Evolutionary conservation across 2,329 filamentous ascomycete species (phyloP), one percentile per base, ranked within the genome.

Genomic region (Beauveria asiatica): DNA sequence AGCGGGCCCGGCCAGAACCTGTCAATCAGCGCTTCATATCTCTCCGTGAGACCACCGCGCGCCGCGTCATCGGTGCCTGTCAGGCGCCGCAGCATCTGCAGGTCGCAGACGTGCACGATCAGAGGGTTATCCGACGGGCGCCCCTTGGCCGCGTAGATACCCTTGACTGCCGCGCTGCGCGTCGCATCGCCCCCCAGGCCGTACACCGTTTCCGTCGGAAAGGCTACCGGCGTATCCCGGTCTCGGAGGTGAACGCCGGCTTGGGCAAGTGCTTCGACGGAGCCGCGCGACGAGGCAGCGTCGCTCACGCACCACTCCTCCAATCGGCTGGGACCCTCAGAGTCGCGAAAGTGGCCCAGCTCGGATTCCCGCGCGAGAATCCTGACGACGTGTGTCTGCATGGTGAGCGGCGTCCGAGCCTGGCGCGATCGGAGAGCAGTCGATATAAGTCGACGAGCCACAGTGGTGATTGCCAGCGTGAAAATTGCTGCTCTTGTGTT

Each of bases 151-250:
- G 84, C 80, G 73, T 94, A 99, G 65, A 99, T 99, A n/a, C 92
- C 92, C 69, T 82, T 85, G 7, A 97, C 93, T 2, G 93, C 89
- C 25, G 77, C 79, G 68, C 87, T 91, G 67, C 91, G 84, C 27
- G 92, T 97, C 11, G 94, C 94, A 75, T 97, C 94, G 16, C 94
- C 94, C n/a, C 92, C 94, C 8, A 99, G 81, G 0, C 94, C 94
- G 71, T 99, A 99, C 0, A 99, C 94, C 0, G 94, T 99, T 75
- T 99, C 94, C 0, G 94, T 99, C 0, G 94, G 94, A 70, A 99
- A 99, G 1, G 90, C 94, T 52, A 99, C 91, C 5, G 94, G 94
- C 3, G 82, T 81, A 69, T 90, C 81, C 56, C 81, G 85, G 19
- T 79, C 78, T 56, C 78, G 82, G 41, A 96, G 77, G 64, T 86